phyloP scores from a whole-genome alignment of 805 yeast genomes.

The Phaffomyces opuntiae region DNA sequence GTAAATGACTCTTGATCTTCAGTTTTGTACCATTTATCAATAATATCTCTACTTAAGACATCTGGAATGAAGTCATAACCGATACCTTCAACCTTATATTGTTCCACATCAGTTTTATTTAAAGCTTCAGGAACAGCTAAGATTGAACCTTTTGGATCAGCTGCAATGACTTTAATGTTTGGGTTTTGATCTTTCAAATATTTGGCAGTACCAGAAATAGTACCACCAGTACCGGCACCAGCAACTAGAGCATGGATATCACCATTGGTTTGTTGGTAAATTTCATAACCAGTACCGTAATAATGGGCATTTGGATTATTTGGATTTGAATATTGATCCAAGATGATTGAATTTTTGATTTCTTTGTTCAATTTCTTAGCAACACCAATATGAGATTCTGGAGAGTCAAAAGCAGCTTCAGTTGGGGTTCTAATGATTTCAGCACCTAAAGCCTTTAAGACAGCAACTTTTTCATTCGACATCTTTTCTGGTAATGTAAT shows the following conservation, averaged over 20 bases:
- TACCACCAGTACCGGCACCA: conserved; percentile 95
- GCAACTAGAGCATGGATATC: conserved; percentile 71
- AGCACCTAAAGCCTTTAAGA: conserved; percentile 83
- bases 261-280: conserved; percentile 73
- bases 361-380: conserved; percentile 75
- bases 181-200: conserved; percentile 68
- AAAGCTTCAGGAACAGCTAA: conserved; percentile 72
- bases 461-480: conserved; percentile 87
- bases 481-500: conserved; percentile 87
- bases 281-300: conserved; percentile 78
- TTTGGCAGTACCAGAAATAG: conserved; percentile 74
- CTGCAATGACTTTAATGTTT: conserved; percentile 59
- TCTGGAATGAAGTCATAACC: conserved; percentile 88
- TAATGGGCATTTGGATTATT: conserved; percentile 83
- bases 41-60: conserved; percentile 56
- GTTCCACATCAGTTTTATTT: conserved; percentile 44
- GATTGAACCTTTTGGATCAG: conserved; percentile 84
- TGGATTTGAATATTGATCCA: conserved; percentile 74
- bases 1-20: conserved; percentile 76
- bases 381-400: conserved; percentile 87
- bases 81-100: conserved; percentile 82
- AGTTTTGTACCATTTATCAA: conserved; percentile 81
- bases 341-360: conserved; percentile 76
- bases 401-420: conserved; percentile 90
- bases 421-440: conserved; percentile 89